Evolutionary conservation across 2,329 filamentous ascomycete genomes (phyloP), one percentile per base, ranked within the genome.

Genomic region (Colletotrichum lindemuthianum): DNA sequence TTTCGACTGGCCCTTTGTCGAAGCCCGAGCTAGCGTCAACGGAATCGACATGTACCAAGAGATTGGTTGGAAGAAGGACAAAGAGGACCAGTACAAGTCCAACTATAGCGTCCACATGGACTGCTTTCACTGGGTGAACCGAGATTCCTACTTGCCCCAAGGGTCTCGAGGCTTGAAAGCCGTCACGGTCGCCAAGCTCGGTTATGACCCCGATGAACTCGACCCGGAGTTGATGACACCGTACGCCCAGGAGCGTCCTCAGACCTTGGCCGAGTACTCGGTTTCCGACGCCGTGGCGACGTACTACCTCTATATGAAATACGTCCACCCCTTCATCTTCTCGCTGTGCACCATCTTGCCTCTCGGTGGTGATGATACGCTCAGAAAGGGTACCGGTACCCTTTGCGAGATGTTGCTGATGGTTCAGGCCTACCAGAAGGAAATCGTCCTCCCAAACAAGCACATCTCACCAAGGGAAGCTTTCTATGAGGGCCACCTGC

Each of bases 271-370:
- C 8, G 96, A 99, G 73, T 99, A 99, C 79, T 99, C 96, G 0
- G 96, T 99, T 48, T 99, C 96, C 72, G 96, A 99, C 84, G 96
- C 96, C 9, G 96, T 99, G 54, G 96, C 96, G 24, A 99, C 96
- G 0, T 99, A 99, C 76, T 99, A 99, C 74, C 82, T 99, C 67
- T 99, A 99, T 84, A 99, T 99, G 96, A 99, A 99, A 90, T 99
- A 99, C 77, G 92, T 99, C n/a, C 96, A 99, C 76, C 96, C 96
- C 4, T 99, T 99, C 82, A 96, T 99, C 76, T 99, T 99, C 84
- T 98, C 96, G 1, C 83, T 99, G 0, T 99, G 96, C 79, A 99
- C 94, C 1, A 97, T 99, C 79, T 84, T 99, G 75, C 96, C 96
- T 0, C 84, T 99, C 1, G 93, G 92, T 48, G 93, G 94, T 39